Evolutionary conservation across 1,139 yeast genomes (phyloP), one percentile per base, ranked within the genome.

Genomic region (Scheffersomyces quercinus): DNA sequence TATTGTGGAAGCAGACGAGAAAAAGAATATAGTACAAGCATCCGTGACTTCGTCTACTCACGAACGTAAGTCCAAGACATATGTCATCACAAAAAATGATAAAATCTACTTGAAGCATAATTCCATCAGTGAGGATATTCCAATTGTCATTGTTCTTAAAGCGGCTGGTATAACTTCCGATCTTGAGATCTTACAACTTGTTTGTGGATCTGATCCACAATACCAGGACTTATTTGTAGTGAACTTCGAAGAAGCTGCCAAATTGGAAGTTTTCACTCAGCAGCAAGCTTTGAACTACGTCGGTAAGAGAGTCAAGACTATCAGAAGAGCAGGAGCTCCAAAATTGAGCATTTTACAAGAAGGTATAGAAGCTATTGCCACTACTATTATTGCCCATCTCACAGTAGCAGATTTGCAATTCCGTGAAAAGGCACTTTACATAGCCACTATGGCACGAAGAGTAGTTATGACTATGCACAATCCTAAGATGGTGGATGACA

Each of bases 11-110:
- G 93, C 97, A 0, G 99, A 93, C 62, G 96, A 88, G 51, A 89
- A 90, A 65, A 95, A 95, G 67, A 88, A 84, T 5, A 85, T 93
- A 28, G 97, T 91, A 13, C 99, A 93, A 65, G 98, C 99, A 0
- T 88, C 97, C 1, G 99, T 93, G 15, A 93, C 99, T 0, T 89
- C 97, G 10, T 89, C 97, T 2, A 93, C 99, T 1, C 99, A 93
- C 65, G 99, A 93, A 66, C 82, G 99, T 65, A 95, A 93, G 63
- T 91, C 98, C 29, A 93, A 93, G 64, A 93, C 99, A 0, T 93
- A 95, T 59, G 97, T 93, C 36, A 84, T 93, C 39, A 88, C 97
- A 29, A 93, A 91, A 58, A 88, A 91, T 61, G 95, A 83, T 45
- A 88, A 85, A 57, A 89, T 93, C 26, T 93, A 87, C 63, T 74